Evolutionary conservation across 1,284 basidiomycete species (phyloP), one percentile per base, ranked within the genome.

Genomic region (Boletus mariae): DNA sequence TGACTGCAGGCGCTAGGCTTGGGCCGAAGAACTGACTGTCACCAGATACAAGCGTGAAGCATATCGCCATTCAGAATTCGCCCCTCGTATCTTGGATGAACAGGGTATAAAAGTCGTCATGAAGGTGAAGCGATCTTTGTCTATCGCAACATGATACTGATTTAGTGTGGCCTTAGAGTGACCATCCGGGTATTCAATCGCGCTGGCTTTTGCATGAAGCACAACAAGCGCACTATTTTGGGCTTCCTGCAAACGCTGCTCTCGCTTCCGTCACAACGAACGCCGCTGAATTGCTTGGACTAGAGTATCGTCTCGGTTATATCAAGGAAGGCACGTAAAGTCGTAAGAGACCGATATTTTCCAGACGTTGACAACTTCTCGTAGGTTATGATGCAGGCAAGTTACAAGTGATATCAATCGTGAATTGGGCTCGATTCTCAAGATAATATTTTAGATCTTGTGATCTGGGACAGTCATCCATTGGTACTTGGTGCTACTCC

Each of bases 381-480:
- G 4, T 62, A 72, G 61, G 75, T 63, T 65, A 68, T 63, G 53
- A 68, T 68, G 59, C 64, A 65, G 70, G 69, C 55, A 48, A 56
- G 66, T 55, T 45, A 29, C 5, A 13, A 1, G n/a, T 38, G 1
- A 23, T 32, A 9, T 44, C 9, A 1, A 37, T 51, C 31, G 11
- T 32, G 12, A 32, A 32, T 45, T 12, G 31, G 9, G 5, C 2
- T 28, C 28, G 5, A 43, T 50, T 45, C 35, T 56, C 25, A 55
- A 37, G 17, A 35, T 15, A 17, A 17, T 17, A 34, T 65, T 63
- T 71, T 54, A 83, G 89, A 94, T 68, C 60, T 95, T n/a, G 90
- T 94, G 15, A 76, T 95, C 4, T 95, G 93, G 92, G 90, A 94
- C 60, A 86, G 83, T 23, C 92, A 93, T 69, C 92, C 92, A 0